Conservation (phyloP, 768 basidiomycete genomes). For the Phylloporus rhodoxanthus region DNA sequence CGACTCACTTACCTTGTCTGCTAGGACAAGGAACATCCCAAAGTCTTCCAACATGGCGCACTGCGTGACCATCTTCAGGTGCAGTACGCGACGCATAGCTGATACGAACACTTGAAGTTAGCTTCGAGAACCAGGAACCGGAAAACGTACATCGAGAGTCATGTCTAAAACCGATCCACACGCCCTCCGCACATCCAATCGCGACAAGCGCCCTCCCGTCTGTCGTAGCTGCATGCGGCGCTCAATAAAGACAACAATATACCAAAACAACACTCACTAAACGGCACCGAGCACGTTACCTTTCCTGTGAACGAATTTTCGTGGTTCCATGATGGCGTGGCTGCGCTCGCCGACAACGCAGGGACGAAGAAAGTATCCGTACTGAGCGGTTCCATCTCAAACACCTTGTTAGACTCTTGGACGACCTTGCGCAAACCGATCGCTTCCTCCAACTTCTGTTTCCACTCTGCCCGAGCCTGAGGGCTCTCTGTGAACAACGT, state of each 20-base stretch:
- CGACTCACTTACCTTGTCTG: constrained; percentile 62
- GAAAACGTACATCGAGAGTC: constrained; percentile 65
- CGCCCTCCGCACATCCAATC: constrained; percentile 91
- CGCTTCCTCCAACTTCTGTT: constrained; percentile 83
- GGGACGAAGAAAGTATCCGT: constrained; percentile 83
- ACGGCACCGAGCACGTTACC: constrained; percentile 93
- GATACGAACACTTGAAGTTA: constrained; percentile 7
- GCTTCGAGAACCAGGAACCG: neutral
- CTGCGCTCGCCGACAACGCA: constrained; percentile 43
- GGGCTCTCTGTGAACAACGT: constrained; percentile 82
- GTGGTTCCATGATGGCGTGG: constrained; percentile 54
- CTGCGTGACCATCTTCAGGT: constrained; percentile 90
- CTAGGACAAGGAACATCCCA: constrained; percentile 91
- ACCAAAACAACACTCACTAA: constrained; percentile 45
- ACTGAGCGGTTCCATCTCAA: constrained; percentile 87
- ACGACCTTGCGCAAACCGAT: constrained; percentile 78
- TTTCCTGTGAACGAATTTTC: constrained; percentile 72
- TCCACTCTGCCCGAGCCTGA: constrained; percentile 79
- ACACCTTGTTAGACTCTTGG: constrained; percentile 91
- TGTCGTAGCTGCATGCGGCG: constrained; percentile 51
- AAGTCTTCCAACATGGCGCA: constrained; percentile 96
- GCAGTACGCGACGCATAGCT: constrained; percentile 92
- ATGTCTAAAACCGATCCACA: constrained; percentile 91
- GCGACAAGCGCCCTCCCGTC: constrained; percentile 86
- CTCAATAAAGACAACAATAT: constrained; percentile 5